These are phyloP conservation scores for Serendipita sp. DNA, from an alignment of 768 basidiomycete genomes.

Conservation along the genomic window DNA sequence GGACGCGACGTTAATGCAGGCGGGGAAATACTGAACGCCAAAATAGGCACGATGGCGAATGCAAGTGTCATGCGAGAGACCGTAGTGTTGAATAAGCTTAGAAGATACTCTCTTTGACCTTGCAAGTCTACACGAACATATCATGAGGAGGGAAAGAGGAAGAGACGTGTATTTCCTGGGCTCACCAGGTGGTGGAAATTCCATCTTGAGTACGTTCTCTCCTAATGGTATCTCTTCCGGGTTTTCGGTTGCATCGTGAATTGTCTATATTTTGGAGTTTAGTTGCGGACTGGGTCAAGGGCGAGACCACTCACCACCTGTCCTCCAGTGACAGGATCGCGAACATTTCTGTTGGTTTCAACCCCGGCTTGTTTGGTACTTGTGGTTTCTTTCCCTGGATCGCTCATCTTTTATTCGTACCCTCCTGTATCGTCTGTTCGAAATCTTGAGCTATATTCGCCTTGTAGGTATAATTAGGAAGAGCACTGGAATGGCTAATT, in stretches of 20 bases:
- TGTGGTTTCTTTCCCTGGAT: background rate
- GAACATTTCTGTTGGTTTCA: background rate
- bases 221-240: background rate
- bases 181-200: conserved; percentile 3
- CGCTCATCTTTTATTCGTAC: background rate
- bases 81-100: background rate
- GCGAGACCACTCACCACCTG: background rate
- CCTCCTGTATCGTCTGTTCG: background rate
- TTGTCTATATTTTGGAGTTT: background rate
- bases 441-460: background rate
- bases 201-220: conserved; percentile 7
- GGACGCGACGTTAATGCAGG: conserved; percentile 3
- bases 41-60: background rate
- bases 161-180: background rate
- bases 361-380: background rate
- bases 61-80: background rate
- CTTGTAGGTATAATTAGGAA: background rate
- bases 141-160: background rate
- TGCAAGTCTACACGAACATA: background rate
- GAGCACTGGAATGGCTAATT: background rate
- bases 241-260: conserved; percentile 1
- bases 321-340: conserved; percentile 6
- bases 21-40: background rate
- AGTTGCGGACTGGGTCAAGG: no score
- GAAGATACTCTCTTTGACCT: background rate